phyloP scores from a whole-genome alignment of 23 red algal species.

The Gracilaria vermiculophylla region DNA sequence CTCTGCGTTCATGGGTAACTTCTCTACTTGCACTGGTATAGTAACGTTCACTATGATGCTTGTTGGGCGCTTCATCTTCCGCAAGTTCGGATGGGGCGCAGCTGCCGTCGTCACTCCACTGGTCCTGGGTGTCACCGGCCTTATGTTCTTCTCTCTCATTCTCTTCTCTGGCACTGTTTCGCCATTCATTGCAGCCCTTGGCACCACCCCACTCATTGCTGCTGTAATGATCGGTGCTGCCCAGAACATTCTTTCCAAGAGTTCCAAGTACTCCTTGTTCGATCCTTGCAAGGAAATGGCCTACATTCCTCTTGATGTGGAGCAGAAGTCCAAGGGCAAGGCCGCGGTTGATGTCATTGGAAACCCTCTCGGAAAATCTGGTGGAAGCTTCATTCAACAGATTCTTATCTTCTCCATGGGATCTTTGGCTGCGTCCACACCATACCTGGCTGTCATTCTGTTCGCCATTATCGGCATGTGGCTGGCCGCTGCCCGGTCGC shows the following conservation, averaged over 20 bases:
- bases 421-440: slow-evolving; percentile 91
- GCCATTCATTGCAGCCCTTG: slow-evolving; percentile 79
- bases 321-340: slow-evolving; percentile 95
- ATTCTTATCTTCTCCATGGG: slow-evolving; percentile 93
- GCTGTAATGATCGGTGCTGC: slow-evolving; percentile 96
- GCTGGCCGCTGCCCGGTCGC: slow-evolving; percentile 80
- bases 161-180: slow-evolving; percentile 80
- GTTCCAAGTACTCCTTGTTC: slow-evolving; percentile 93
- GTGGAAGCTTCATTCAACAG: slow-evolving; percentile 99
- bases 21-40: slow-evolving; percentile 88
- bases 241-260: slow-evolving; percentile 92
- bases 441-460: slow-evolving; percentile 92
- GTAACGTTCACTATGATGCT: slow-evolving; percentile 96
- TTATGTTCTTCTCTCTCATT: slow-evolving; percentile 90
- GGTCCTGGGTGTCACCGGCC: slow-evolving; percentile 88
- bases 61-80: slow-evolving; percentile 93
- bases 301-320: slow-evolving; percentile 95
- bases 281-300: slow-evolving; percentile 99
- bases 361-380: slow-evolving; percentile 98
- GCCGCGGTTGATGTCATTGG: slow-evolving; percentile 99
- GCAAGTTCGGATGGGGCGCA: slow-evolving; percentile 94
- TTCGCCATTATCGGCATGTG: slow-evolving; percentile 89
- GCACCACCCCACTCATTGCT: slow-evolving; percentile 93
- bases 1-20: slow-evolving; percentile 99
- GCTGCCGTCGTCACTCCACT: slow-evolving; percentile 91